Evolutionary conservation across 2,329 filamentous ascomycete genomes (phyloP).

Genomic region (Arachnomyces sp.): DNA sequence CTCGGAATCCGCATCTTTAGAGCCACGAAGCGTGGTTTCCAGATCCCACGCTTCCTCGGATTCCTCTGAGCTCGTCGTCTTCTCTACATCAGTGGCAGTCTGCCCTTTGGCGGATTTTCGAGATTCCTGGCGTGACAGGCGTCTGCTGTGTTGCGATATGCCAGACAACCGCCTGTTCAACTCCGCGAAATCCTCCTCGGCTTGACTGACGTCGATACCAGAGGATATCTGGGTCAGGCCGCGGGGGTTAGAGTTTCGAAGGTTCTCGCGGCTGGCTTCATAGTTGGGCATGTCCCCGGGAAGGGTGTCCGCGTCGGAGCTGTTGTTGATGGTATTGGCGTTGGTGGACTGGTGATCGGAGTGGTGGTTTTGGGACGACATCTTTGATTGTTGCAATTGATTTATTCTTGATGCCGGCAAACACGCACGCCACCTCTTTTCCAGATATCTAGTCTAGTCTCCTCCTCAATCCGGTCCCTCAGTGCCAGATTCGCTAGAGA

Average conservation of each 20-base stretch:
- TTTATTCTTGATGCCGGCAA: too few species aligned
- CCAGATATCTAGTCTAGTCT: too few species aligned
- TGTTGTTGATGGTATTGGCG: constrained; percentile 3
- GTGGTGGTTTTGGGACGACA: not conserved
- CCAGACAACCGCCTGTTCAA: constrained; percentile 31
- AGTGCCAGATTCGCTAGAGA: too few species aligned
- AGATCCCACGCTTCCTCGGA: constrained; percentile 62
- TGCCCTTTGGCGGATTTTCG: constrained; percentile 19
- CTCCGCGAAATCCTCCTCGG: constrained; percentile 36
- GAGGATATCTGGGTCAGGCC: constrained; percentile 24
- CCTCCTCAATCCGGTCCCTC: too few species aligned
- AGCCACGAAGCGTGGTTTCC: constrained; percentile 63
- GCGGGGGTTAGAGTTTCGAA: constrained; percentile 24
- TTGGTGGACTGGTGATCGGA: not conserved
- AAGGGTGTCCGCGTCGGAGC: constrained; percentile 22
- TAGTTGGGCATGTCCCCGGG: constrained; percentile 15
- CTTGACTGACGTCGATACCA: constrained; percentile 39
- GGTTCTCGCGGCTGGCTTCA: constrained; percentile 23
- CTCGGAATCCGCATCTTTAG: constrained; percentile 60
- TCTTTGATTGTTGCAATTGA: too few species aligned
- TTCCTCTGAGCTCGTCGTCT: constrained; percentile 36
- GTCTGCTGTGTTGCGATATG: constrained; percentile 29
- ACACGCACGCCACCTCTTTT: too few species aligned
- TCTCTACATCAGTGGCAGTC: constrained; percentile 48
- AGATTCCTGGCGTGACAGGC: constrained; percentile 26